Evolutionary conservation across 257 asterid species (phyloP), one percentile per base, ranked within the genome.

Genomic region (Schizonepeta tenuifolia): DNA sequence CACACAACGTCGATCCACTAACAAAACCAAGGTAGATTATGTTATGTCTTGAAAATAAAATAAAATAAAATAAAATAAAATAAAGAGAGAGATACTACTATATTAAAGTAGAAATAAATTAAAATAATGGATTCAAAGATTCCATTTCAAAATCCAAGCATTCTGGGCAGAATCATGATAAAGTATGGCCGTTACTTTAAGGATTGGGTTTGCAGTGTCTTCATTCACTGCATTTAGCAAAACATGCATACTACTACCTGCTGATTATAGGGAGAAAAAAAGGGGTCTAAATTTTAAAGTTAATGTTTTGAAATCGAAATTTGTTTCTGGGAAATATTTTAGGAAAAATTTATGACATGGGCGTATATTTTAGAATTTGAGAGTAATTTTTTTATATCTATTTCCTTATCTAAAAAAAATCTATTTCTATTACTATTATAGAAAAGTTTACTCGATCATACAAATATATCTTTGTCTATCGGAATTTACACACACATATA

Each of bases 121-220:
- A 47, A 56, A 77, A 33, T 58, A 33, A 64, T 24, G 66, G 74
- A 36, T 66, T 38, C 24, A 61, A 60, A 72, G 77, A 79, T 74
- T 57, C 79, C 51, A 22, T 72, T 78, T 49, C 66, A 43, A 70
- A 78, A 63, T 60, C 75, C 82, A 78, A 73, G 75, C 68, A 67
- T 78, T 53, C 58, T 59, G 76, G 17, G 53, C 63, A 67, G 68
- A 67, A 78, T 78, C 78, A 53, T 72, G 72, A 67, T 61, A 72
- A 66, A 66, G 53, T 38, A 57, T 70, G 74, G 51, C 40, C 66
- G 35, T 56, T 10, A 10, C 46, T 62, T 67, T 10, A 31, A 71
- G 51, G 73, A 59, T 65, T 65, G 50, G 49, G 76, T 70, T 70
- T 43, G 59, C 60, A 41, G 15, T 69, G 83, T 79, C 83, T 65